These are phyloP conservation scores for Leccinum fibrillosum DNA, from an alignment of 768 basidiomycete genomes.

Conservation along the genomic window DNA sequence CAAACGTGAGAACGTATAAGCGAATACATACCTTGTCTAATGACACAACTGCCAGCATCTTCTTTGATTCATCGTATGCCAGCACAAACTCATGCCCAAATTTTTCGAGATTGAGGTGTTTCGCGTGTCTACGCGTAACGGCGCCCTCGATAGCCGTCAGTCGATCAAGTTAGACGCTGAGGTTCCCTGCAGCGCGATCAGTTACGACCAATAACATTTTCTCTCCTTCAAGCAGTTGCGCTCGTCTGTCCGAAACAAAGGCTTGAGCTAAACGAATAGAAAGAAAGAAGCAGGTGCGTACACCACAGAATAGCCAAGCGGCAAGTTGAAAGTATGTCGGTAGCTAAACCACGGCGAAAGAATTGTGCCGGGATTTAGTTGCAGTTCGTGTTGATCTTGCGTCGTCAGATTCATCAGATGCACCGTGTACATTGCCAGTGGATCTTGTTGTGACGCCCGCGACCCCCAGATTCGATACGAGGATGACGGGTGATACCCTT, in stretches of 20 bases:
- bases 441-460: conserved; percentile 13
- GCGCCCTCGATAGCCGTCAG: conserved; percentile 31
- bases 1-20: neutral
- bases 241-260: conserved; percentile 22
- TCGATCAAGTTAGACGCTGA: conserved; percentile 40
- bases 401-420: conserved; percentile 27
- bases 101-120: conserved; percentile 41
- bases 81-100: conserved; percentile 44
- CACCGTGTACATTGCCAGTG: conserved; percentile 18
- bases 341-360: conserved; percentile 23
- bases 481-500: neutral
- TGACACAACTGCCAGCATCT: conserved; percentile 45
- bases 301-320: conserved; percentile 19
- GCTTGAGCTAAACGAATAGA: neutral
- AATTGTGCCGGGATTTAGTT: conserved; percentile 18
- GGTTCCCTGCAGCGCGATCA: conserved; percentile 27
- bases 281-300: neutral
- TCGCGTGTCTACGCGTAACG: conserved; percentile 25
- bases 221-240: conserved; percentile 40
- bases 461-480: neutral
- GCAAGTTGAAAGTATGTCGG: conserved; percentile 16
- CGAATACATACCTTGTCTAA: conserved; percentile 35
- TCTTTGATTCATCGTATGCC: conserved; percentile 51
- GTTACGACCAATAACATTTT: conserved; percentile 42
- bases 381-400: conserved; percentile 27